Evolutionary conservation across 1,284 basidiomycete species (phyloP).

Genomic region (Quambalaria eucalypti): DNA sequence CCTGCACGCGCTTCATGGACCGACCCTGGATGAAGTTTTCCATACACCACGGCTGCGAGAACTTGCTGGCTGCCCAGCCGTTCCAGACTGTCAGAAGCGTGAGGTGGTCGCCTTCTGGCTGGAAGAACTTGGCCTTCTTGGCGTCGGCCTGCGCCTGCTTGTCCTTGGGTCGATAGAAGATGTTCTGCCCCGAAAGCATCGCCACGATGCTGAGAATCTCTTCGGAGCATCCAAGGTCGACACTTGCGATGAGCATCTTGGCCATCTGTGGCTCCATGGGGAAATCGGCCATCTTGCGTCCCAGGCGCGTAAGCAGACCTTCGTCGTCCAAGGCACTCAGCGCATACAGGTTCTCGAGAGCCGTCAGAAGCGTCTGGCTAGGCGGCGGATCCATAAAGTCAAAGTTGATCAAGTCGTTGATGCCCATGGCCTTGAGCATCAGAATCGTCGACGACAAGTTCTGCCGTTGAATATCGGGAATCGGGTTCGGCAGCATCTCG

Average conservation of each 20-base stretch:
- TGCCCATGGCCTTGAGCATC: constrained; percentile 95
- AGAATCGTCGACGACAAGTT: constrained; percentile 87
- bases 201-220: constrained; percentile 90
- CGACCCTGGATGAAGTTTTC: constrained; percentile 91
- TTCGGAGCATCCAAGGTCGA: constrained; percentile 91
- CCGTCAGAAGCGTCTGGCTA: constrained; percentile 86
- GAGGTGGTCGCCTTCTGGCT: constrained; percentile 93
- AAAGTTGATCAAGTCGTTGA: constrained; percentile 94
- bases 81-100: constrained; percentile 95
- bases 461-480: constrained; percentile 93
- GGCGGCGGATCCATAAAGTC: constrained; percentile 99
- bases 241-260: constrained; percentile 82
- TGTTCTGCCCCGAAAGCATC: constrained; percentile 91
- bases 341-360: constrained; percentile 85
- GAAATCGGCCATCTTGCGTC: constrained; percentile 98
- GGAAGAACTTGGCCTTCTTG: constrained; percentile 76
- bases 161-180: constrained; percentile 96
- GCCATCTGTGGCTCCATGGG: constrained; percentile 92
- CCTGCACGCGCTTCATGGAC: constrained; percentile 92
- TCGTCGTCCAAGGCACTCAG: constrained; percentile 93
- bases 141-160: constrained; percentile 98
- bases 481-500: constrained; percentile 95
- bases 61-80: constrained; percentile 91
- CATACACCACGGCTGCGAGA: constrained; percentile 68
- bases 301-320: constrained; percentile 82